Evolutionary conservation across 495 filamentous ascomycete species (phyloP), one percentile per base, ranked within the genome.

Genomic region (Podospora pseudocomata): DNA sequence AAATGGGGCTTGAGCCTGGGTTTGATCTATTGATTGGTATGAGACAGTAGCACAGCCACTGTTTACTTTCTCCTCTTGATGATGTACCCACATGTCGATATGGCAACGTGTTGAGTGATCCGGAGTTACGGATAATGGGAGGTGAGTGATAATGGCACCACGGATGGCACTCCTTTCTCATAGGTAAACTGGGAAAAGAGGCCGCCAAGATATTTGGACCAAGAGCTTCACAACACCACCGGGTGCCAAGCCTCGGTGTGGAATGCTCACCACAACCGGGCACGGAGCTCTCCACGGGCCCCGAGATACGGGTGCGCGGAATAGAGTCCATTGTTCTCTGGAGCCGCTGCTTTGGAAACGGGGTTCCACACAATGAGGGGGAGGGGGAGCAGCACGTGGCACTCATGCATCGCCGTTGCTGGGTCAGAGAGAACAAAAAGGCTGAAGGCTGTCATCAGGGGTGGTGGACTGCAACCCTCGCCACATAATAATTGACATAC

Each of bases 401-500:
- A 67, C 27, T 58, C 23, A 64, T 55, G 63, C 63, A 64, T 20
- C 19, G 30, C 63, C 63, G 63, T 64, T 64, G 63, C 39, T n/a
- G 23, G 20, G 34, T 54, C 44, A 64, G 39, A 23, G 23, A 32
- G 59, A 27, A 57, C 49, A 9, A 58, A 19, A 9, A 20, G 16
- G 27, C 63, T 55, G 32, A 58, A 58, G 55, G 55, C n/a, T 19
- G 55, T 19, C n/a, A 26, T 32, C 30, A 26, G 55, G 55, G 63
- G 64, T 23, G 64, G 56, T 27, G n/a, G 18, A 57, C 23, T 23
- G 23, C 23, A 23, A 23, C 23, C 23, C 23, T 23, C 23, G 1
- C 23, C 23, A 23, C 23, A 23, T 1, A 23, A 23, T 23, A 23
- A 23, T 23, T 2, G 1, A 23, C 23, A 1, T 23, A 23, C 23